Percentiles rank a stretch among this genome's conserved stretches.
These are phyloP conservation scores for Chaetomium fimeti DNA, from an alignment of 495 filamentous ascomycete genomes.

Conservation along the genomic window DNA sequence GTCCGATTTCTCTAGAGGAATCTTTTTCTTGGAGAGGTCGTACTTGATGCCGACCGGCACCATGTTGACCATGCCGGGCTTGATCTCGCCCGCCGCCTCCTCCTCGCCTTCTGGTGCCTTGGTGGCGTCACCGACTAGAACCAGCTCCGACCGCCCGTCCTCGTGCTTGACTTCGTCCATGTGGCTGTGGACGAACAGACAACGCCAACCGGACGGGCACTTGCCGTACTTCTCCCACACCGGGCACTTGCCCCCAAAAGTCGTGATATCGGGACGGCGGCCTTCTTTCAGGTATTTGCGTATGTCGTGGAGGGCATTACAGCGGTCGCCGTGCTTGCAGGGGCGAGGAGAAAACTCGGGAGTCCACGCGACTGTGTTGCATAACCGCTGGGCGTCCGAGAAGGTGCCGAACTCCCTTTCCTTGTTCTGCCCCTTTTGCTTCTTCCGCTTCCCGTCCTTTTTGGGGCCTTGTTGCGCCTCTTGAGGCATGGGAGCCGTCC, in stretches of 20 bases:
- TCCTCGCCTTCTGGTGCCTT: conserved; percentile 11
- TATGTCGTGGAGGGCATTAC: conserved; percentile 76
- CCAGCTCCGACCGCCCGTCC: conserved; percentile 78
- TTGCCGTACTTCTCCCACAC: conserved; percentile 71
- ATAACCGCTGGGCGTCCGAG: conserved; percentile 73
- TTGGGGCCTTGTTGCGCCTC: conserved; percentile 37
- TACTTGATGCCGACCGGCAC: conserved; percentile 64
- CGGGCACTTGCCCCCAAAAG: conserved; percentile 73
- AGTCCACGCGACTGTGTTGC: conserved; percentile 61
- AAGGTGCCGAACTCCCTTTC: conserved; percentile 79
- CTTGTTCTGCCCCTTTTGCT: conserved; percentile 79
- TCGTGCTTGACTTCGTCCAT: conserved; percentile 68
- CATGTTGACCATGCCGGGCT: conserved; percentile 68
- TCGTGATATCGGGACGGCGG: conserved; percentile 73
- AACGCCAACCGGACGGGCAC: conserved; percentile 86
- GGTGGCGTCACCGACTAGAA: conserved; percentile 53
- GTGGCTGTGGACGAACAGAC: conserved; percentile 81
- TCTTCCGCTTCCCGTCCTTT: conserved; percentile 48
- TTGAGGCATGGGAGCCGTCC: conserved; percentile 46
- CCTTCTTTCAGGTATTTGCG: conserved; percentile 80
- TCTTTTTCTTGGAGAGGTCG: conserved; percentile 64
- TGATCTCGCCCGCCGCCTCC: conserved; percentile 29
- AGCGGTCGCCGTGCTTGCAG: conserved; percentile 75
- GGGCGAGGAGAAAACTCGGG: conserved; percentile 72
- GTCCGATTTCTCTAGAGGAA: conserved; percentile 67